Conservation (phyloP, 768 basidiomycete genomes). For the Leucocoprinus sp. region DNA sequence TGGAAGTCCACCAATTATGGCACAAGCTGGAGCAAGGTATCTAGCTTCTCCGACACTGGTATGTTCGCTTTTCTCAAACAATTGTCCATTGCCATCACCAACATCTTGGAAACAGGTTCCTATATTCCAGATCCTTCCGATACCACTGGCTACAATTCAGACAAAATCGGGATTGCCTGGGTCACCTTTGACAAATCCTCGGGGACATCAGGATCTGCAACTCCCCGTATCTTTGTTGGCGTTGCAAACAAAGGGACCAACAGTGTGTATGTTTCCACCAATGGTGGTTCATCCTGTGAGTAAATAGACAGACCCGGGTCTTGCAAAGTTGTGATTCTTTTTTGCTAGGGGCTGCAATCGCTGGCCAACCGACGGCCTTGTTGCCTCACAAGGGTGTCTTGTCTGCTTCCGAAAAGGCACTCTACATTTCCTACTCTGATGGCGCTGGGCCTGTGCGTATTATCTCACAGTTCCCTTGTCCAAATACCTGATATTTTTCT, state of each 20-base stretch:
- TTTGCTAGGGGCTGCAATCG: slow-evolving; percentile 42
- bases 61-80: slow-evolving; percentile 11
- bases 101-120: slow-evolving; percentile 28
- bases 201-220: slow-evolving; percentile 43
- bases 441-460: slow-evolving; percentile 47
- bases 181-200: slow-evolving; percentile 57
- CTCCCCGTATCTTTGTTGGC: slow-evolving; percentile 60
- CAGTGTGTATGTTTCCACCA: slow-evolving; percentile 48
- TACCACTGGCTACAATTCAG: slow-evolving; percentile 34
- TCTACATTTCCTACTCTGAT: slow-evolving; percentile 57
- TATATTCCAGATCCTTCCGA: slow-evolving; percentile 47
- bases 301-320: not conserved
- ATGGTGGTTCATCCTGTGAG: slow-evolving; percentile 52
- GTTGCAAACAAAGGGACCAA: slow-evolving; percentile 47
- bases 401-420: slow-evolving; percentile 43
- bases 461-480: not conserved
- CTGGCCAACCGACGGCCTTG: slow-evolving; percentile 49
- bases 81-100: not conserved
- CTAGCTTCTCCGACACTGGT: slow-evolving; percentile 52
- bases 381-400: slow-evolving; percentile 63
- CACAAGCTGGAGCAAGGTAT: slow-evolving; percentile 50
- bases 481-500: not conserved
- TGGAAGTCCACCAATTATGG: slow-evolving; percentile 61
- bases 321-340: not conserved
- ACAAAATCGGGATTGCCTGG: slow-evolving; percentile 44